Percentiles rank a stretch among this genome's conserved stretches.
Evolutionary conservation across 306 rosid species (phyloP).

Genomic region (Quercus robur): DNA sequence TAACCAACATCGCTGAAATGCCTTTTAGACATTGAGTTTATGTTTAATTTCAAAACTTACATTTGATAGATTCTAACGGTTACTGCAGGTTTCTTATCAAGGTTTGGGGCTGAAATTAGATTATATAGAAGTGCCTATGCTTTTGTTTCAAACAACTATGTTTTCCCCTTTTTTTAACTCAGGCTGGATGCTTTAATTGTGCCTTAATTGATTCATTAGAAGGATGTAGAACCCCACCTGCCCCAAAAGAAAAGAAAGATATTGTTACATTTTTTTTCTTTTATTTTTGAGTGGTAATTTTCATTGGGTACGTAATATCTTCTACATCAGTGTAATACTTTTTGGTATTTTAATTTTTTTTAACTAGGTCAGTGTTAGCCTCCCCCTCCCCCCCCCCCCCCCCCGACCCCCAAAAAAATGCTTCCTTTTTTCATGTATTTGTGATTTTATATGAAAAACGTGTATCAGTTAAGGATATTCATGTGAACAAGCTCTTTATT

Average conservation of each 20-base stretch:
- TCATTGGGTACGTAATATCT: background rate
- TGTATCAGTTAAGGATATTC: background rate
- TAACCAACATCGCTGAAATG: too few relatives aligned
- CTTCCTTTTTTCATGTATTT: background rate
- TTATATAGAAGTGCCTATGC: too few relatives aligned
- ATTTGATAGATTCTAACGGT: too few relatives aligned
- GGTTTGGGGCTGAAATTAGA: too few relatives aligned
- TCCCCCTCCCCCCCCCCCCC: too few relatives aligned
- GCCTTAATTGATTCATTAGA: background rate
- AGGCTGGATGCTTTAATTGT: background rate
- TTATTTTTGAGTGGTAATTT: background rate
- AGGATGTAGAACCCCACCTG: background rate
- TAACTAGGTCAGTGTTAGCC: background rate
- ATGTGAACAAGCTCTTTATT: constrained; percentile 1
- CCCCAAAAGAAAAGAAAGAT: background rate
- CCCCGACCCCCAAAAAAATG: too few relatives aligned
- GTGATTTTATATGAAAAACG: background rate
- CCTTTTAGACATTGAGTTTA: too few relatives aligned
- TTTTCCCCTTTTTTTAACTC: background rate
- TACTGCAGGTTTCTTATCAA: too few relatives aligned
- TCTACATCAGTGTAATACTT: background rate
- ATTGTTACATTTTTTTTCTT: constrained; percentile 43
- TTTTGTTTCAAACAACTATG: too few relatives aligned
- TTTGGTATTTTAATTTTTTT: background rate
- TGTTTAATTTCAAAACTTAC: too few relatives aligned